Conservation (phyloP, 1,284 basidiomycete species). For the Apiotrichum montevideense region DNA sequence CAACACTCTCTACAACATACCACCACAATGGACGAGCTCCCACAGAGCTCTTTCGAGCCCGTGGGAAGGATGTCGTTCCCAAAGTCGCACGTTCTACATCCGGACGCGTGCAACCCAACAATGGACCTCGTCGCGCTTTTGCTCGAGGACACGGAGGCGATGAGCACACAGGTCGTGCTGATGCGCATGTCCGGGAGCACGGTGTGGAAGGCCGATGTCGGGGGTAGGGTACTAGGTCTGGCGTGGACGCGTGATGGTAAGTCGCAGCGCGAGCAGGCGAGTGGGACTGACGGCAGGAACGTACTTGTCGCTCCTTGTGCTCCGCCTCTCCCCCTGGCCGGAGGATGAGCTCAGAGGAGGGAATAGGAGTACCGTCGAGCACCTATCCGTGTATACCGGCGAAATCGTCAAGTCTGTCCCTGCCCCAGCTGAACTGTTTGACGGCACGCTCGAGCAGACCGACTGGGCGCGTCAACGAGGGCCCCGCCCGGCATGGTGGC, state of each 20-base stretch:
- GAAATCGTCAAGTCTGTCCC: conserved; percentile 18
- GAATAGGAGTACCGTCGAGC: conserved; percentile 18
- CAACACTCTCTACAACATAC: neutral
- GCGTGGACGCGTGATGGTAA: conserved; percentile 41
- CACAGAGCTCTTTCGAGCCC: conserved; percentile 28
- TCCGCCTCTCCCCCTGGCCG: conserved; percentile 10
- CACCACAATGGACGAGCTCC: conserved; percentile 6
- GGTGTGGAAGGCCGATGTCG: conserved; percentile 36
- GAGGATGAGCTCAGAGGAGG: neutral
- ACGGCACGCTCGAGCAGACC: conserved; percentile 1
- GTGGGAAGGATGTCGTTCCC: conserved; percentile 25
- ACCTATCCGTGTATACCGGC: conserved; percentile 39
- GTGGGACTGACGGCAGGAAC: conserved; percentile 22
- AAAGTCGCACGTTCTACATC: conserved; percentile 28
- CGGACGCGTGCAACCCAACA: conserved; percentile 35
- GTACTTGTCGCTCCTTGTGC: conserved; percentile 26
- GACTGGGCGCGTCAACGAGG: neutral
- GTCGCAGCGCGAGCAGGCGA: conserved; percentile 2
- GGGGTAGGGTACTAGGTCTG: conserved; percentile 27
- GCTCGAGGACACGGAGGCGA: conserved; percentile 1
- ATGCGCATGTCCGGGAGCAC: conserved; percentile 37
- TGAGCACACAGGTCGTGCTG: conserved; percentile 19
- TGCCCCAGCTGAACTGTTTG: conserved; percentile 6
- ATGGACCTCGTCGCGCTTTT: conserved; percentile 42
- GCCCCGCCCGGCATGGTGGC: conserved; percentile 9